These are phyloP conservation scores for Hibiscus trionum DNA, from an alignment of 345 rosid species.

Conservation along the genomic window DNA sequence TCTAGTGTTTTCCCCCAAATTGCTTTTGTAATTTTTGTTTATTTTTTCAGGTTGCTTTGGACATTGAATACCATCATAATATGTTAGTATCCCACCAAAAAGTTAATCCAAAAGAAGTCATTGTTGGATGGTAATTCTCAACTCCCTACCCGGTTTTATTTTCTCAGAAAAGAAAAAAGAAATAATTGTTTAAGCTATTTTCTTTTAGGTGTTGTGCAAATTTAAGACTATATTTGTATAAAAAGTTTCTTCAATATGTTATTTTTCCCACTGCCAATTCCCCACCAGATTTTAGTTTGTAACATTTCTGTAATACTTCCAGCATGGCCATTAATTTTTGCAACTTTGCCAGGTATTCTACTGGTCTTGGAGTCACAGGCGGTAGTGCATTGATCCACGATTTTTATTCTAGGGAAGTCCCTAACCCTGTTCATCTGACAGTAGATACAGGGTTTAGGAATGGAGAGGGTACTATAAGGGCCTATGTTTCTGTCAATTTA, in stretches of 20 bases:
- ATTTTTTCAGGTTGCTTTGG: conserved; percentile 75
- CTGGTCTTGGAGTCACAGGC: conserved; percentile 86
- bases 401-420: conserved; percentile 77
- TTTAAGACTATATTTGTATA: not conserved
- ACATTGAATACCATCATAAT: conserved; percentile 89
- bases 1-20: not conserved
- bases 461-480: conserved; percentile 77
- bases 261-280: not conserved
- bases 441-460: conserved; percentile 77
- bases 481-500: conserved; percentile 65
- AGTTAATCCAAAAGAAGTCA: conserved; percentile 91
- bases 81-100: conserved; percentile 82
- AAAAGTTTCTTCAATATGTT: not conserved
- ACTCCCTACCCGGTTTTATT: not conserved
- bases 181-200: not conserved
- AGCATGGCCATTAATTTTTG: not conserved
- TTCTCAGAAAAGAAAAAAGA: not conserved
- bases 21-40: not conserved
- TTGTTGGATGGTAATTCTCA: conserved; percentile 83
- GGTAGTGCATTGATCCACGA: conserved; percentile 93
- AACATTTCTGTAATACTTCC: not conserved
- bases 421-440: conserved; percentile 80
- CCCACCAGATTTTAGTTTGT: not conserved
- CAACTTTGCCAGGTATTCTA: conserved; percentile 64
- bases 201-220: not conserved